Evolutionary conservation across 352 stramenopile genomes (phyloP).

Genomic region (Phytophthora syringae): DNA sequence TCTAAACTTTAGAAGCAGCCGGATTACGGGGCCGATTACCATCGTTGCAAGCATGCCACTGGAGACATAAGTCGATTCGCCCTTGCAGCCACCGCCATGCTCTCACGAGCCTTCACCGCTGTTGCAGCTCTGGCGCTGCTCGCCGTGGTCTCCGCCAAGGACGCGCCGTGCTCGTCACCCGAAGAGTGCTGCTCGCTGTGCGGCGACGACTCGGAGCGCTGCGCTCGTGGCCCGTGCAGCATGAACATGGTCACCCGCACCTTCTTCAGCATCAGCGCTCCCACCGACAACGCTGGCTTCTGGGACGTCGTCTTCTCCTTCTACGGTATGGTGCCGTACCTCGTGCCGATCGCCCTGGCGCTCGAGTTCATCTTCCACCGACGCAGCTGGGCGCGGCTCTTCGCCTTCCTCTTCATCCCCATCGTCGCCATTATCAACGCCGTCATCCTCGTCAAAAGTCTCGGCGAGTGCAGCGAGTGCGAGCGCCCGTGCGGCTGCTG

Average conservation of each 20-base stretch:
- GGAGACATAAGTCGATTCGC: constrained; percentile 16
- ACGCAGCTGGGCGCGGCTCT: constrained; percentile 53
- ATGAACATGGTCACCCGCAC: constrained; percentile 43
- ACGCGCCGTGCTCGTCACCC: constrained; percentile 27
- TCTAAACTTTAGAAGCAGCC: too few species aligned
- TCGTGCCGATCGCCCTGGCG: constrained; percentile 46
- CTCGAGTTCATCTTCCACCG: constrained; percentile 50
- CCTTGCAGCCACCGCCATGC: constrained; percentile 6
- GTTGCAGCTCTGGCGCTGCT: constrained; percentile 5
- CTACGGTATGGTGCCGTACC: constrained; percentile 66
- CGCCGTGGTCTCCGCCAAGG: constrained; percentile 15
- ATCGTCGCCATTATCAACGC: constrained; percentile 54
- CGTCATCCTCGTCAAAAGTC: constrained; percentile 44
- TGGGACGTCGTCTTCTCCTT: constrained; percentile 60
- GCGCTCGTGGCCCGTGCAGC: constrained; percentile 58
- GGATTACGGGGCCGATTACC: too few species aligned
- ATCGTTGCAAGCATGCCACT: too few species aligned
- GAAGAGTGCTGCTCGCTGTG: constrained; percentile 60
- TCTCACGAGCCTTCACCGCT: neutral
- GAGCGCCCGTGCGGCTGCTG: constrained; percentile 56
- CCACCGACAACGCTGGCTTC: constrained; percentile 41
- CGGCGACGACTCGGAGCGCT: constrained; percentile 52
- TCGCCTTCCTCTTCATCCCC: constrained; percentile 59
- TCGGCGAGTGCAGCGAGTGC: constrained; percentile 57
- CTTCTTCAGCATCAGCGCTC: constrained; percentile 64